Conservation (phyloP, 495 filamentous ascomycete species). For the Achaetomiella virescens region DNA sequence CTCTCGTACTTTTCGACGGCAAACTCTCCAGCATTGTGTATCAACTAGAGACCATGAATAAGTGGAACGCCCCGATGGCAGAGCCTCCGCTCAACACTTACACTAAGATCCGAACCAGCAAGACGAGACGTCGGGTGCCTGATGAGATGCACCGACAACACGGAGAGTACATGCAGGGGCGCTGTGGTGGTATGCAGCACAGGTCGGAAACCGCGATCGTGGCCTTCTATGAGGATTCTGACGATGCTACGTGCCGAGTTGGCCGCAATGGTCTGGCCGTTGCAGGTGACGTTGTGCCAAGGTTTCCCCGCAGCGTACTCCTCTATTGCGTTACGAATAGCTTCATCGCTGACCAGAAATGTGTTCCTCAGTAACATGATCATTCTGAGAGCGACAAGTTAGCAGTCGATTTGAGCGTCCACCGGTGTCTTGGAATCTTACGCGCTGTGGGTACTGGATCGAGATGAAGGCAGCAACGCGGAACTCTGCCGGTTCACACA, state of each 20-base stretch:
- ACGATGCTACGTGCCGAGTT: not conserved
- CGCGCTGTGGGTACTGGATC: not conserved
- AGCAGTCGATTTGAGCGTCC: not conserved
- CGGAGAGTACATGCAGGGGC: not conserved
- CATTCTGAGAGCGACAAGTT: not conserved
- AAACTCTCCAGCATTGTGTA: not conserved
- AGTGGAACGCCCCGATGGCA: not conserved
- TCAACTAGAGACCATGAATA: not conserved
- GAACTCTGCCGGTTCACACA: not conserved
- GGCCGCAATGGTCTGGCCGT: not conserved
- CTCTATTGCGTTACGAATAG: not conserved
- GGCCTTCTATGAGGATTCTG: not conserved
- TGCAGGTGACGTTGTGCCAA: not conserved
- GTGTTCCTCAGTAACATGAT: not conserved
- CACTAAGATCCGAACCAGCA: not conserved
- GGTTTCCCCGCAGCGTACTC: not conserved
- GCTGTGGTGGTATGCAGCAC: not conserved
- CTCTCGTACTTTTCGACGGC: not conserved
- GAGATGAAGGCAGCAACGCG: not conserved
- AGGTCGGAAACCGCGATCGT: not conserved
- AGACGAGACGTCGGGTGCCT: slow-evolving; percentile 1
- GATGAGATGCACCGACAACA: not conserved
- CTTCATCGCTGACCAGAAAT: not conserved
- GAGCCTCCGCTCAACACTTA: not conserved
- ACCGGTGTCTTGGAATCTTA: not conserved